Base-by-base conservation (phyloP, 371 early-diverging fungal species). In the Thermomucor indicae-seudaticae region DNA sequence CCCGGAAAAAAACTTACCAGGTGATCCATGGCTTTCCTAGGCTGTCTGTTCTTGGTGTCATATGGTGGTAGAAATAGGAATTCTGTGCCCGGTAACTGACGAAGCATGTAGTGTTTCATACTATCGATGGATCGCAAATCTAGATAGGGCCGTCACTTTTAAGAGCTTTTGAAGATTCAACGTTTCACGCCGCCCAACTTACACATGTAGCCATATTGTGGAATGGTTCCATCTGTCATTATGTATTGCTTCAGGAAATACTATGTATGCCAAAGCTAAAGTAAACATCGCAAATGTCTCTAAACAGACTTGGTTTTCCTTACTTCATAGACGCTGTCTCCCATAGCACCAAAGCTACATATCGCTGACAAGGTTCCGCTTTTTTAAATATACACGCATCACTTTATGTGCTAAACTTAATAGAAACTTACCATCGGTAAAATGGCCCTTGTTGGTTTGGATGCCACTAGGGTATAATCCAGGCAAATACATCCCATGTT, bases 171-270 rank as follows among this genome's bases (percentile, higher is more conserved):
- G n/a, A n/a, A n/a, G n/a, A n/a, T n/a, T n/a, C n/a, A n/a, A n/a
- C 6, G 24, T 43, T 43, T 22, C 14, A 42, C 49, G 17, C 65
- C 40, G 6, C n/a, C n/a, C n/a, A n/a, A 63, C 78, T 53, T 84
- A 88, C 81, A 78, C 62, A 69, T 72, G 55, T 63, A 59, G 23
- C 58, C 70, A 71, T 75, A 81, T 45, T 67, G 68, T 19, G 67
- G 72, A 37, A 55, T 62, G 45, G 51, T 63, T 53, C 75, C 85
- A 58, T 80, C 76, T 19, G 71, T 55, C 20, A 78, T 48, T 7
- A 90, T 44, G 67, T 84, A 85, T 38, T 86, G 71, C 57, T 91
- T 89, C 14, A 90, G 63, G 48, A 88, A 72, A 53, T 90, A 91
- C 79, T 90, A 64, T 2, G 19, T 39, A 32, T 38, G 27, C n/a